Conservation (phyloP, 2,329 filamentous ascomycete genomes). For the Colletotrichum scovillei region DNA sequence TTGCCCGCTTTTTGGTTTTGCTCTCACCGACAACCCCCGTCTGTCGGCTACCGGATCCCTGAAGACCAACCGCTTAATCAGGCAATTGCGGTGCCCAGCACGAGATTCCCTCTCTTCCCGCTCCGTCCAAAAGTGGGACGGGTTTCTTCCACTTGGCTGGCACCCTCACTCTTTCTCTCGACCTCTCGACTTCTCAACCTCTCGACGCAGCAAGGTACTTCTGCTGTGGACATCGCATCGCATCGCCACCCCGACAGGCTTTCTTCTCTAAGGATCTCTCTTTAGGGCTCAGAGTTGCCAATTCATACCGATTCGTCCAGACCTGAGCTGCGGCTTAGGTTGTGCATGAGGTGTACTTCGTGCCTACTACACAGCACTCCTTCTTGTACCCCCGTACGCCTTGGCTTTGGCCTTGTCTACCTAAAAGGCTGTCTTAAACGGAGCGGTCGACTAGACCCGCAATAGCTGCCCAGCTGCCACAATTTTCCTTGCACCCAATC, state of each 20-base stretch:
- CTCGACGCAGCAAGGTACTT: neutral
- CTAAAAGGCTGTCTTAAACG: slow-evolving; percentile 12
- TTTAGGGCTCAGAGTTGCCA: neutral
- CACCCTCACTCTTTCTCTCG: neutral
- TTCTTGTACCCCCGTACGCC: neutral
- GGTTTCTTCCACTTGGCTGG: slow-evolving; percentile 2
- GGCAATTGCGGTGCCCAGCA: neutral
- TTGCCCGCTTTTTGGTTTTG: slow-evolving; percentile 8
- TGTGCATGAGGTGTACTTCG: slow-evolving; percentile 9
- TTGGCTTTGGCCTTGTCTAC: slow-evolving; percentile 20
- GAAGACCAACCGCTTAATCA: slow-evolving; percentile 7
- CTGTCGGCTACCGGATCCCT: slow-evolving; percentile 8
- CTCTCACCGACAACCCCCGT: slow-evolving; percentile 23
- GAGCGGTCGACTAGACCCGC: slow-evolving; percentile 34
- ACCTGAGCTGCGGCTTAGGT: slow-evolving; percentile 32
- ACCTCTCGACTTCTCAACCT: neutral
- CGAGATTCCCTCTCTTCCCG: neutral
- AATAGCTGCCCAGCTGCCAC: slow-evolving; percentile 38
- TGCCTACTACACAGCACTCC: neutral
- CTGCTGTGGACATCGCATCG: neutral
- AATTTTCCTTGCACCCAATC: slow-evolving; percentile 34
- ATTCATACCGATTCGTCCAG: neutral
- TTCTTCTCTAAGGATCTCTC: neutral
- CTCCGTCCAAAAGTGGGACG: neutral
- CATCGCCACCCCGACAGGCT: slow-evolving; percentile 19